Evolutionary conservation across 176 grass and related monocot genomes (phyloP), one percentile per base, ranked within the genome.

Genomic region (Aegilops sharonensis): DNA sequence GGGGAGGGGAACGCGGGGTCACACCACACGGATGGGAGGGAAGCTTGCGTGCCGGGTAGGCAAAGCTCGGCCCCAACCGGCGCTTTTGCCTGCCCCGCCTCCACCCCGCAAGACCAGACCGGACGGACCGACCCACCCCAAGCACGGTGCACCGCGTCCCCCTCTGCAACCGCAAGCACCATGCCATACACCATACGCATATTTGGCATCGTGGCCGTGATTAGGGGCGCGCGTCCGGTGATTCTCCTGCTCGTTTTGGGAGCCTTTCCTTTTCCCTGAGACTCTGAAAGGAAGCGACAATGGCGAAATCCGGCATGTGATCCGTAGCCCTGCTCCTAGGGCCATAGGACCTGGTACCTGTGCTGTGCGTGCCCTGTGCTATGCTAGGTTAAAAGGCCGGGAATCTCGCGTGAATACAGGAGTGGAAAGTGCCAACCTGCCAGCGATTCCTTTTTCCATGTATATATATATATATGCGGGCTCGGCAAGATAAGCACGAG

Each of bases 41-140:
- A 31, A 42, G 64, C 73, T 88, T 88, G 87, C 87, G 87, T 88
- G 87, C 54, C 81, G 29, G n/a, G 66, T 32, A 77, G 54, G 87
- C 68, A 88, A 81, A 80, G 37, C 78, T 4, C 11, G 1, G 23
- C 8, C 21, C 8, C 21, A 70, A 11, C 2, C 0, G 9, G 21
- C 60, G 60, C 60, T 59, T 62, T 24, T 62, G 8, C 57, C 20
- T 61, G 57, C 57, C n/a, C 20, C 57, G 20, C 59, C 21, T 62
- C 59, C 21, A 11, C n/a, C 37, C 40, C 11, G 71, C 9, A 73
- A 73, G 2, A 15, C 29, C 62, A 23, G 60, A 65, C 3, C 10
- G 1, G 47, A 48, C 10, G 45, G 47, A 48, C 45, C 48, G 62
- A 17, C 4, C 5, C 23, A 17, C 4, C 5, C 23, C 42, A 25